Evolutionary conservation across 2,329 filamentous ascomycete genomes (phyloP).

Genomic region (Teratosphaeria gauchensis): DNA sequence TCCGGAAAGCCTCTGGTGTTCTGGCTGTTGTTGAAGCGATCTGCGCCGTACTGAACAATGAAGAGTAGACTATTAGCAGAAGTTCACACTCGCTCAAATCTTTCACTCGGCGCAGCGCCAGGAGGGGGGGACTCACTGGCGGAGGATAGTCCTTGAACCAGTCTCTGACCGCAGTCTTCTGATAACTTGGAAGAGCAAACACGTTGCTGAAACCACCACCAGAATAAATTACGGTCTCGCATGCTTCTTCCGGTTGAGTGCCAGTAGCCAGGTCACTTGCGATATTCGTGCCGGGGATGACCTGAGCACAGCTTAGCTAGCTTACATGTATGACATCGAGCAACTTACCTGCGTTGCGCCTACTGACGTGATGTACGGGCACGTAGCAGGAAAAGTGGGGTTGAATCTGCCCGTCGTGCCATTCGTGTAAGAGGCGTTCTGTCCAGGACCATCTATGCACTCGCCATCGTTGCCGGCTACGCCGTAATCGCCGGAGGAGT

Average conservation of each 20-base stretch:
- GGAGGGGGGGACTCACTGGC: conserved; percentile 6
- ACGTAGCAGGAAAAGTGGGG: conserved; percentile 38
- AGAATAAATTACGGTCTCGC: conserved; percentile 38
- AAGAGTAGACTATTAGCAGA: background rate
- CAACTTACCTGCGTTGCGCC: conserved; percentile 29
- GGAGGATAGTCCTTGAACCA: conserved; percentile 36
- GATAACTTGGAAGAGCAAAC: conserved; percentile 40
- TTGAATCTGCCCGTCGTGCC: conserved; percentile 31
- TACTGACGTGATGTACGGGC: conserved; percentile 43
- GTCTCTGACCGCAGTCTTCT: conserved; percentile 30
- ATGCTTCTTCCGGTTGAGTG: conserved; percentile 34
- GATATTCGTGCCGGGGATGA: conserved; percentile 31
- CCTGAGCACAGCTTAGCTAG: conserved; percentile 29
- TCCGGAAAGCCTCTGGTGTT: conserved; percentile 40
- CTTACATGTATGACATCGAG: background rate
- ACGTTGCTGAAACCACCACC: conserved; percentile 41
- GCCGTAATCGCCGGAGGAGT: conserved; percentile 40
- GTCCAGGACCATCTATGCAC: conserved; percentile 31
- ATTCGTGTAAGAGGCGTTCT: conserved; percentile 15
- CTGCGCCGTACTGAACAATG: conserved; percentile 26
- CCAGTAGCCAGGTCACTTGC: conserved; percentile 18
- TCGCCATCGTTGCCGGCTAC: conserved; percentile 23
- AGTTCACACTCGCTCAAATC: background rate
- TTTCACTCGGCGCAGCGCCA: background rate
- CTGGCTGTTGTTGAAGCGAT: conserved; percentile 37